phyloP scores from a whole-genome alignment of 148 eudicot genomes.

The Amaranthus cruentus region DNA sequence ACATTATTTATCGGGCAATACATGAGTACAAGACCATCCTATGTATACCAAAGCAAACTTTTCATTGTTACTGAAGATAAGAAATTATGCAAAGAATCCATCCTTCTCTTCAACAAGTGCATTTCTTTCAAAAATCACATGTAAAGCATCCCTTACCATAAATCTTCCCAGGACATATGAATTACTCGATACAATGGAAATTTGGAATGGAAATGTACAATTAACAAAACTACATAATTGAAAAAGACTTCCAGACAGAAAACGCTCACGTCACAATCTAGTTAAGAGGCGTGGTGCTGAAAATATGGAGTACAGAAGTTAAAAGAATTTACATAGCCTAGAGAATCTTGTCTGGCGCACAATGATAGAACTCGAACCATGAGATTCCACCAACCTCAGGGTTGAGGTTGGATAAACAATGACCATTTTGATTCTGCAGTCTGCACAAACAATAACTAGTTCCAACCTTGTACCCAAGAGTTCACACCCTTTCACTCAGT shows the following conservation, averaged over 20 bases:
- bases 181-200: not conserved
- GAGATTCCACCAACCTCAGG: too few species aligned
- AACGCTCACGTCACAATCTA: not conserved
- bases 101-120: not conserved
- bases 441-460: too few species aligned
- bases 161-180: not conserved
- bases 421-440: too few species aligned
- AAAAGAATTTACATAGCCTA: too few species aligned
- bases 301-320: too few species aligned
- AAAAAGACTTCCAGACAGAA: not conserved
- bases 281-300: too few species aligned
- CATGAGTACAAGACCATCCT: not conserved
- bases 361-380: too few species aligned
- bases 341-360: too few species aligned
- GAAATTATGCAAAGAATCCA: not conserved
- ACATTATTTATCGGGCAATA: not conserved
- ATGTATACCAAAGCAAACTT: constrained; percentile 1
- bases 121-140: not conserved
- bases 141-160: not conserved
- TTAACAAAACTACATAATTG: not conserved
- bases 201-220: not conserved
- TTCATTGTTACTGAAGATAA: not conserved
- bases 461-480: too few species aligned
- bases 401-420: too few species aligned
- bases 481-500: too few species aligned